These are phyloP conservation scores for Chalciporus piperatus DNA, from an alignment of 768 basidiomycete species.

Conservation along the genomic window DNA sequence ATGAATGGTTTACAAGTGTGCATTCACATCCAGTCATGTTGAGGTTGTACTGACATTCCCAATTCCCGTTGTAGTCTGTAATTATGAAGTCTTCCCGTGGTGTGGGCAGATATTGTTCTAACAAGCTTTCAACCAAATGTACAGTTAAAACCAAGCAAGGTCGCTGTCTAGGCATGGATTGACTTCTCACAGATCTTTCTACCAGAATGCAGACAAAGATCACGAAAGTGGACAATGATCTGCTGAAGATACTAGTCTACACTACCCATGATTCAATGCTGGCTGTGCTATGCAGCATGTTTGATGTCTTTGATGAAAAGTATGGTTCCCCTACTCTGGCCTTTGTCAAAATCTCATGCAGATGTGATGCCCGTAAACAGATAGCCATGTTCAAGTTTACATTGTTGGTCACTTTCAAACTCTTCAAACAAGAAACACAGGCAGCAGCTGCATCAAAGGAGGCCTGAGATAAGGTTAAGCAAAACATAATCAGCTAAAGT, in stretches of 20 bases:
- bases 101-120: background rate
- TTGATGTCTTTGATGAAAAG: constrained; percentile 74
- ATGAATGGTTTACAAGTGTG: constrained; percentile 75
- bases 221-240: constrained; percentile 41
- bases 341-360: background rate
- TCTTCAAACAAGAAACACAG: constrained; percentile 47
- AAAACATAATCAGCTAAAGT: too few species aligned
- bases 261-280: constrained; percentile 72
- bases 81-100: constrained; percentile 1
- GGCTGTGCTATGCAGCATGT: constrained; percentile 58
- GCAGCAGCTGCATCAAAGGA: constrained; percentile 10
- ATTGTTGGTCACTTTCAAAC: constrained; percentile 69
- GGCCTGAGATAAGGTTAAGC: too few species aligned
- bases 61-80: constrained; percentile 25
- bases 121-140: constrained; percentile 11
- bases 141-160: constrained; percentile 74
- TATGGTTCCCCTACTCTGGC: constrained; percentile 30
- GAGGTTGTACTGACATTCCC: constrained; percentile 3
- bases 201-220: constrained; percentile 61
- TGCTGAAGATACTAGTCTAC: constrained; percentile 64
- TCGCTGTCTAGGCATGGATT: constrained; percentile 73
- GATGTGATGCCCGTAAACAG: constrained; percentile 27
- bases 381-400: constrained; percentile 81
- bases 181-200: constrained; percentile 62
- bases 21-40: background rate